A percentile compares a stretch with the other conserved stretches of the same genome.
Evolutionary conservation across 2,329 filamentous ascomycete species (phyloP).

Genomic region (Phoma sp.): DNA sequence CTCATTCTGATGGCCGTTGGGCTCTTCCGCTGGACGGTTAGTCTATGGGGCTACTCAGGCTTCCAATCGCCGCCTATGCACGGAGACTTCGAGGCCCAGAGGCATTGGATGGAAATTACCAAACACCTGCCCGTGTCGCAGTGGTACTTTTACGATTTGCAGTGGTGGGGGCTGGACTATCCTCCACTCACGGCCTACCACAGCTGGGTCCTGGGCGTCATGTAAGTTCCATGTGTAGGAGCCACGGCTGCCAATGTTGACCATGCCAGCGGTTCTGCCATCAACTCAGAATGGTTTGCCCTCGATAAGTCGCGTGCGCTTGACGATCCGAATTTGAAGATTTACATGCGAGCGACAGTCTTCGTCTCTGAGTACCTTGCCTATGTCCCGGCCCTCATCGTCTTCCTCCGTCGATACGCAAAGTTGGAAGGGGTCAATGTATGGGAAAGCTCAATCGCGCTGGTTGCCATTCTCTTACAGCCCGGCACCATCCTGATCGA

Average conservation of each 20-base stretch:
- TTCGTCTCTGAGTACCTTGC: slow-evolving; percentile 88
- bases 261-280: slow-evolving; percentile 66
- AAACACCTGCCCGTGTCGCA: slow-evolving; percentile 85
- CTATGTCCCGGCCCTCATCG: slow-evolving; percentile 82
- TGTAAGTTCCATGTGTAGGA: slow-evolving; percentile 57
- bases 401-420: slow-evolving; percentile 84
- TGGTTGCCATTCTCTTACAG: slow-evolving; percentile 91
- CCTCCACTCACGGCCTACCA: slow-evolving; percentile 97
- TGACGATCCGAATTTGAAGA: slow-evolving; percentile 80
- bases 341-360: slow-evolving; percentile 95
- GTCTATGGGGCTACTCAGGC: slow-evolving; percentile 94
- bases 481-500: slow-evolving; percentile 90
- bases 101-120: slow-evolving; percentile 99
- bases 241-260: slow-evolving; percentile 14
- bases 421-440: slow-evolving; percentile 75
- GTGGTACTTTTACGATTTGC: slow-evolving; percentile 97
- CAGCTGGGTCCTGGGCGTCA: slow-evolving; percentile 90
- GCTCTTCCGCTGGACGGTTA: slow-evolving; percentile 89
- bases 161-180: slow-evolving; percentile 99
- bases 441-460: slow-evolving; percentile 83
- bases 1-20: slow-evolving; percentile 88
- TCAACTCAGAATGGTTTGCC: slow-evolving; percentile 86
- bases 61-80: slow-evolving; percentile 85
- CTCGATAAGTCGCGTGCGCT: slow-evolving; percentile 81
- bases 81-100: slow-evolving; percentile 96